Conservation (phyloP, 108 stramenopile species). For the Discostella stelligeroides region DNA sequence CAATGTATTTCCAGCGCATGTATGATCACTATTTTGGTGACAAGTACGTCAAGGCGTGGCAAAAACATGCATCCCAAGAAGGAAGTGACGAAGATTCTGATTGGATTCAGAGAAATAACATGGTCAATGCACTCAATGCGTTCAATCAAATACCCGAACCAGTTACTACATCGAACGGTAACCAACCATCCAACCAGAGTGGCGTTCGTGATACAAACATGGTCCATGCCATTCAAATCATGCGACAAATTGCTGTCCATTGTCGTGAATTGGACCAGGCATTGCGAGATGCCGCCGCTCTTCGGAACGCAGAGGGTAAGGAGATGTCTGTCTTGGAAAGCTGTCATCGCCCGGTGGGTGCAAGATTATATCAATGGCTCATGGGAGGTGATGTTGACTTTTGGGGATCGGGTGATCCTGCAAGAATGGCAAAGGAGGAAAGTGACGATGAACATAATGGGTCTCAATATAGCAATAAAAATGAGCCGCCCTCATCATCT, state of each 20-base stretch:
- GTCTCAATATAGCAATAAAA: too few species aligned
- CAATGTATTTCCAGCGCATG: conserved; percentile 60
- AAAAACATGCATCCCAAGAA: background rate
- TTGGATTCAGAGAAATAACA: conserved; percentile 59
- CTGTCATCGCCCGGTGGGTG: conserved; percentile 24
- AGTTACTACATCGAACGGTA: background rate
- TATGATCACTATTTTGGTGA: conserved; percentile 60
- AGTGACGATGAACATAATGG: too few species aligned
- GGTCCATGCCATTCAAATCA: conserved; percentile 66
- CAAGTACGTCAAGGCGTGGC: conserved; percentile 10
- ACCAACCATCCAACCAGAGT: background rate
- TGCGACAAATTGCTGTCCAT: conserved; percentile 66
- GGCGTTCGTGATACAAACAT: conserved; percentile 3
- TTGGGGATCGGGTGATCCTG: too few species aligned
- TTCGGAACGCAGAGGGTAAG: conserved; percentile 35
- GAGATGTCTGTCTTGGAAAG: conserved; percentile 31
- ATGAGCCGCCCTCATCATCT: too few species aligned
- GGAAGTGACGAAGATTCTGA: conserved; percentile 20
- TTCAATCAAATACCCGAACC: conserved; percentile 52
- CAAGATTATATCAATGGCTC: conserved; percentile 50
- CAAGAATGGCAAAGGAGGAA: too few species aligned
- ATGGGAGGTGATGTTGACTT: conserved; percentile 60
- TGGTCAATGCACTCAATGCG: conserved; percentile 56
- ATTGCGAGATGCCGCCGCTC: conserved; percentile 30
- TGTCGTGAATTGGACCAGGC: conserved; percentile 61